A percentile compares a stretch with the other conserved stretches of the same genome.
These are phyloP conservation scores for Sporothrix globosa DNA, from an alignment of 2,329 filamentous ascomycete genomes.

Conservation along the genomic window DNA sequence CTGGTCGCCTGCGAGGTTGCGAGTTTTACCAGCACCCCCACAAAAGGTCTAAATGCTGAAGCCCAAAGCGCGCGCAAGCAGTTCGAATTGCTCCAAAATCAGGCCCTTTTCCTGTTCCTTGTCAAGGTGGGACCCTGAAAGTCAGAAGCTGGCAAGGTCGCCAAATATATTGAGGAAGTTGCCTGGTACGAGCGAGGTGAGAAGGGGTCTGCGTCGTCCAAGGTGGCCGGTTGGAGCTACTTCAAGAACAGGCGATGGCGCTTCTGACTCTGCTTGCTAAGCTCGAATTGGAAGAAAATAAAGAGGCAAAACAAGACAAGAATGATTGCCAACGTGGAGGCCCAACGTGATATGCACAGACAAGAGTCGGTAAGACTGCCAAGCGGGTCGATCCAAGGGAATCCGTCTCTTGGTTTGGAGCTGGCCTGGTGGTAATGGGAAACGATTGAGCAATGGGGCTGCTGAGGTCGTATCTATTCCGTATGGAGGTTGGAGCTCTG, in stretches of 20 bases:
- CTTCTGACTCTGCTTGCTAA: not conserved
- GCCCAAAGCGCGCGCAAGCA: conserved; percentile 30
- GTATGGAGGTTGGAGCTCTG: not conserved
- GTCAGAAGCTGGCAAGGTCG: conserved; percentile 3
- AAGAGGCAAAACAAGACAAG: not conserved
- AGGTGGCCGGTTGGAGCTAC: not conserved
- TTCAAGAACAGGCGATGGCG: not conserved
- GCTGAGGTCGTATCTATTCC: not conserved
- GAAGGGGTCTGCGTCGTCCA: conserved; percentile 1
- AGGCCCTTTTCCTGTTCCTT: not conserved
- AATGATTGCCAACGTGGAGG: conserved; percentile 5
- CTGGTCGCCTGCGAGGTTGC: conserved; percentile 8
- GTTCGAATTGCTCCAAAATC: conserved; percentile 4
- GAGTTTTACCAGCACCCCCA: conserved; percentile 21
- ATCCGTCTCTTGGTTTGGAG: conserved; percentile 8
- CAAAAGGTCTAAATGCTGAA: conserved; percentile 27
- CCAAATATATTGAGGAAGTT: not conserved
- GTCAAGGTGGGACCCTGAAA: not conserved
- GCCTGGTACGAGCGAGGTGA: not conserved
- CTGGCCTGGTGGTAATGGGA: conserved; percentile 3
- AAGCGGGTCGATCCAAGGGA: conserved; percentile 15
- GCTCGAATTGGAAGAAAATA: not conserved
- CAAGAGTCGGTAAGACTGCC: conserved; percentile 7
- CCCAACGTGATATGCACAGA: not conserved
- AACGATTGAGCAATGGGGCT: conserved; percentile 2